phyloP scores from a whole-genome alignment of 805 yeast genomes.

The Candida bentonensis region DNA sequence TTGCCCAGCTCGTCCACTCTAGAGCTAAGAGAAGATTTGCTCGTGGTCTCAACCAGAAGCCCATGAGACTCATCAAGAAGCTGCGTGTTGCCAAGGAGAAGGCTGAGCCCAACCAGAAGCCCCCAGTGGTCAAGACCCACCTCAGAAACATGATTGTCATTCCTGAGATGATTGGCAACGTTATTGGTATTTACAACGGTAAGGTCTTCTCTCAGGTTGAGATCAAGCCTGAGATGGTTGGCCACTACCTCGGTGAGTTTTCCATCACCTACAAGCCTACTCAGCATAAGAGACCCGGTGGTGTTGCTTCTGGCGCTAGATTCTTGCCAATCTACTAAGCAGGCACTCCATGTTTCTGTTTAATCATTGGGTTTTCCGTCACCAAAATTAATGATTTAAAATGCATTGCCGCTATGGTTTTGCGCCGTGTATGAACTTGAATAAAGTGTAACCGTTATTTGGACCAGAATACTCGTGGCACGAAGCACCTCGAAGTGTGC shows the following conservation, averaged over 20 bases:
- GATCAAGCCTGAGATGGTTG: constrained; percentile 98
- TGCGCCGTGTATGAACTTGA: background rate
- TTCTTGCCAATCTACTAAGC: constrained; percentile 42
- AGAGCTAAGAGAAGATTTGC: constrained; percentile 99
- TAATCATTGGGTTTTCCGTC: background rate
- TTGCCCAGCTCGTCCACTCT: constrained; percentile 91
- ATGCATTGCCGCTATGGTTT: background rate
- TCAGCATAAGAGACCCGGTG: constrained; percentile 98
- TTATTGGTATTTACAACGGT: constrained; percentile 98
- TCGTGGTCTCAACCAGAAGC: constrained; percentile 91
- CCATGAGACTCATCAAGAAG: constrained; percentile 92
- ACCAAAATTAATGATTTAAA: background rate
- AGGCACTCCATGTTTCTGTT: no score
- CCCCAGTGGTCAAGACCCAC: constrained; percentile 96
- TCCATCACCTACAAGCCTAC: constrained; percentile 99
- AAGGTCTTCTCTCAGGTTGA: constrained; percentile 98
- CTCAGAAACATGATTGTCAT: constrained; percentile 97
- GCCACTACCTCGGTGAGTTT: constrained; percentile 99
- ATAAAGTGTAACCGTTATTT: background rate
- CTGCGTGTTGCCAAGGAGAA: constrained; percentile 94
- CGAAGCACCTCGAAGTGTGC: background rate
- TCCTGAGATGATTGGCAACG: constrained; percentile 99
- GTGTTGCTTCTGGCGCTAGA: constrained; percentile 43
- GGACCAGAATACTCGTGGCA: background rate
- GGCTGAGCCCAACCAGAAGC: constrained; percentile 73